Evolutionary conservation across 2,329 filamentous ascomycete genomes (phyloP).

Genomic region (Dendrostoma leiphaemia): DNA sequence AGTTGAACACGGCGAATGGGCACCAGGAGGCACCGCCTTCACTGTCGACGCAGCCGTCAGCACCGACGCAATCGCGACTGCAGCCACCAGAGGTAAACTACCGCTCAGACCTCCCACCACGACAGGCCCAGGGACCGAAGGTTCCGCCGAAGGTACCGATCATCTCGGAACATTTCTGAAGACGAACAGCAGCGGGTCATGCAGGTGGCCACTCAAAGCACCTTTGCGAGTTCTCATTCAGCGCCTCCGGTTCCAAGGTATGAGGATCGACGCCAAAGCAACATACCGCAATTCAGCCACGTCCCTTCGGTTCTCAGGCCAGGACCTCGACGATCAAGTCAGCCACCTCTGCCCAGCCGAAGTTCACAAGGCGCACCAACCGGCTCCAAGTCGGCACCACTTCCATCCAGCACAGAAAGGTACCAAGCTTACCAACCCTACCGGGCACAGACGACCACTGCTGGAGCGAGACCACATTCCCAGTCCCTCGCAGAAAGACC

Average conservation of each 20-base stretch:
- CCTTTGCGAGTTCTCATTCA: conserved; percentile 5
- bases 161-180: neutral
- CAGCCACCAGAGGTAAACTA: conserved; percentile 18
- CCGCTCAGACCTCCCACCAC: conserved; percentile 22
- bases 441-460: neutral
- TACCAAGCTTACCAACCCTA: neutral
- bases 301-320: conserved; percentile 11
- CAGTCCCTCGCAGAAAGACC: neutral
- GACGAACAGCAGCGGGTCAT: neutral
- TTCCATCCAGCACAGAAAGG: neutral
- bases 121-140: conserved; percentile 22
- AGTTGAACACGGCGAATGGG: conserved; percentile 9
- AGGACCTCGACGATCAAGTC: conserved; percentile 14
- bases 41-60: conserved; percentile 18
- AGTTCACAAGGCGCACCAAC: neutral
- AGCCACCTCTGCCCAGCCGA: neutral
- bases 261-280: neutral
- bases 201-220: neutral
- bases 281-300: neutral
- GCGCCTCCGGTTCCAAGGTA: neutral
- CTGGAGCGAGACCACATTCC: neutral
- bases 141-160: conserved; percentile 21
- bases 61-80: neutral
- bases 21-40: no score
- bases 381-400: neutral